Evolutionary conservation across 495 filamentous ascomycete species (phyloP), one percentile per base, ranked within the genome.

Genomic region (Hamigera avellanea): DNA sequence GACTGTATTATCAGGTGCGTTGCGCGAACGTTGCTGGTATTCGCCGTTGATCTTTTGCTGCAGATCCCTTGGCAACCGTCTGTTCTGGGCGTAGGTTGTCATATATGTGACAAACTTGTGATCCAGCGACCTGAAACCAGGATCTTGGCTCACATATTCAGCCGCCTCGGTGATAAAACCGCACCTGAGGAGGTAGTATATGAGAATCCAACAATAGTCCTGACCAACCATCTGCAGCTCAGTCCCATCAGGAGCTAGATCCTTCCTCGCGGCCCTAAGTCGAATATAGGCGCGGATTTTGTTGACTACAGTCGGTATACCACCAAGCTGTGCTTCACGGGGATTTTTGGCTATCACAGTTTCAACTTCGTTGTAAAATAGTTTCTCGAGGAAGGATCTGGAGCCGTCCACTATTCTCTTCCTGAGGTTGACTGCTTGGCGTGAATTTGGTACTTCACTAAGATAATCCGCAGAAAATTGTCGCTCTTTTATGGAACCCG

Each of bases 211-310:
- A 43, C 87, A 81, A 50, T 81, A 89, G 49, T 94, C 85, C 16
- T 57, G 46, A n/a, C 76, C 73, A 25, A 83, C 69, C 45, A 70
- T 67, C 50, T 89, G 83, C 26, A 93, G 58, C 40, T 81, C 73
- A 8, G 71, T 68, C 40, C 75, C 75, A 50, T 94, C 86, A 1
- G 76, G 73, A 1, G 75, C 80, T 17, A 95, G 75, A 45, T 89
- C 83, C 61, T 85, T 91, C 31, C 81, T 72, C 2, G 73, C 64
- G 18, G 76, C 67, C 32, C 80, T 75, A 39, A 94, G 69, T 33
- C 84, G 76, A 52, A 96, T 80, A 49, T 86, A 99, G 1, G 86
- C 91, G 40, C 85, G 81, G 51, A 95, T 78, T 61, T 91, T 93
- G 65, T 86, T 91, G 42, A 86, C 66, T 1, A 81, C 75, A 31